Conservation (phyloP, 2,329 filamentous ascomycete genomes). For the Venturia oleaginea region DNA sequence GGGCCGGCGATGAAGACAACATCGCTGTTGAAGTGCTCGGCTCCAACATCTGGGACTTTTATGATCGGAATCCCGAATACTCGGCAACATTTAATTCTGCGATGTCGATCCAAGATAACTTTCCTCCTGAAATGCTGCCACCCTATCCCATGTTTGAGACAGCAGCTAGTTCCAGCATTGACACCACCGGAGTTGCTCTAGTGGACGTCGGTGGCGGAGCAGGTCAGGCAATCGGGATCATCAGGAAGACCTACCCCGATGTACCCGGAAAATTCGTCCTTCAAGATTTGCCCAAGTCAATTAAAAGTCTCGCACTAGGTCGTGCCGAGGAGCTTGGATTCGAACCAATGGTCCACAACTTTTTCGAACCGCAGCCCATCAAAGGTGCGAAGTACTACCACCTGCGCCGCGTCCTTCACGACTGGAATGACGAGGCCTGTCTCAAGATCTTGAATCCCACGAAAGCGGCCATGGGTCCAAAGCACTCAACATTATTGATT, state of each 20-base stretch:
- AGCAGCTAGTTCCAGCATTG: neutral
- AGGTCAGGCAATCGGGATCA: constrained; percentile 10
- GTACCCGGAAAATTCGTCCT: constrained; percentile 13
- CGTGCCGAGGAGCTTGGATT: neutral
- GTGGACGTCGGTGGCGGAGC: constrained; percentile 12
- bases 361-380: constrained; percentile 18
- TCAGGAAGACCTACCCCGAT: constrained; percentile 13
- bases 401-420: constrained; percentile 22
- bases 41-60: neutral
- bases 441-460: constrained; percentile 21
- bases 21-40: neutral
- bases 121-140: constrained; percentile 7
- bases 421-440: constrained; percentile 24
- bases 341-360: constrained; percentile 10
- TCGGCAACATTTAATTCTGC: neutral
- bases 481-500: constrained; percentile 26
- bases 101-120: constrained; percentile 9
- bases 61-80: neutral
- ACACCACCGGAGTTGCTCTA: neutral
- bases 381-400: constrained; percentile 15
- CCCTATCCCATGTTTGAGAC: neutral
- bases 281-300: constrained; percentile 15
- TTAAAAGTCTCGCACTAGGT: neutral
- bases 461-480: constrained; percentile 20
- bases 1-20: constrained; percentile 10